Base-by-base conservation (phyloP, 352 stramenopile species). In the Globisporangium irregulare region DNA sequence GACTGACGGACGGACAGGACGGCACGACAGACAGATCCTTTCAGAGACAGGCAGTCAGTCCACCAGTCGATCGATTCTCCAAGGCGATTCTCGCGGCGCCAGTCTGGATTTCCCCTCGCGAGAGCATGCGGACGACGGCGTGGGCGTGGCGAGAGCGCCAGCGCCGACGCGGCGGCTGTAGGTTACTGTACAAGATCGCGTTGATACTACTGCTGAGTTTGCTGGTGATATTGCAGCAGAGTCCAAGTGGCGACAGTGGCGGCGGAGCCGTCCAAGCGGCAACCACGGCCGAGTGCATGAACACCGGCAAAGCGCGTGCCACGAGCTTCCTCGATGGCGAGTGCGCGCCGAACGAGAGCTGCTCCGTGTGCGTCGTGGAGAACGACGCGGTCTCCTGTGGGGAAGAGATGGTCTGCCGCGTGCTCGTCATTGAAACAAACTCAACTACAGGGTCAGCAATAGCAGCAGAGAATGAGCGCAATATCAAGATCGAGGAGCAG, bases 281-380 rank as follows among this genome's bases (percentile, higher is more conserved):
- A 22, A 15, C 50, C 7, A 20, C 18, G 5, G 15, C 51, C 4
- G 36, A 20, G 59, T 64, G 59, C n/a, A 38, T 60, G 15, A 41
- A 36, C n/a, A 25, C 62, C 18, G 51, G 34, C 53, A 60, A 46
- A 41, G 29, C 41, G 41, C 56, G 64, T 34, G 56, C 59, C 14
- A 18, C 32, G 12, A 48, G 43, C 4, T 5, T 54, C 12, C 10
- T 43, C 1, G 64, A 56, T 1, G n/a, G 4, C 34, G 55, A 54
- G 56, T 69, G 64, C 29, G 18, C 25, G 10, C 3, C 7, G 1
- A 34, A 22, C 29, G 24, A 59, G 56, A 63, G 27, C 22, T 69
- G 64, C 55, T 29, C 64, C 29, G 56, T 69, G 43, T 69, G 64
- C 24, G 64, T 61, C 7, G 25, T 64, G 14, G 62, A 62, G 53